These are phyloP conservation scores for Pontederia paniculata DNA, from an alignment of 176 grass and related monocot genomes.

Conservation along the genomic window DNA sequence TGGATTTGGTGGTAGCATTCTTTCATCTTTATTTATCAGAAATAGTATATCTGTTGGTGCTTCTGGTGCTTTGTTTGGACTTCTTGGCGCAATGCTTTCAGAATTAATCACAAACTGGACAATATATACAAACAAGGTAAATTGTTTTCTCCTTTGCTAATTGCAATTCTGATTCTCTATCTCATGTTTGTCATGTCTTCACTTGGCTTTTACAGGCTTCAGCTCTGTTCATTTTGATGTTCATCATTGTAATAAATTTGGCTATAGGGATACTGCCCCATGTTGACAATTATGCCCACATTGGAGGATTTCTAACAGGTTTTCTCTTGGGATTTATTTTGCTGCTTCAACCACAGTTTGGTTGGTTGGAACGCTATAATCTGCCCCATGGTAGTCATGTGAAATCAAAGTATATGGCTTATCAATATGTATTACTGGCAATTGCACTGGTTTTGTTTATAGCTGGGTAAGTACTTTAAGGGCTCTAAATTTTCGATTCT, in stretches of 20 bases:
- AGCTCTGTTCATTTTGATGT: neutral
- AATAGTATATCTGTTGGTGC: constrained; percentile 86
- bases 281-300: constrained; percentile 1
- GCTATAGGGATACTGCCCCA: neutral
- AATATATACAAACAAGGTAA: constrained; percentile 90
- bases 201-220: neutral
- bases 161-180: too few species aligned
- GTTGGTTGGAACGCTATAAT: constrained; percentile 1
- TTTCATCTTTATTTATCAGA: constrained; percentile 74
- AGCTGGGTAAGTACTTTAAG: neutral
- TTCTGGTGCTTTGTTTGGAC: constrained; percentile 81
- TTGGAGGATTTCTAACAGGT: constrained; percentile 7
- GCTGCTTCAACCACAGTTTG: constrained; percentile 2
- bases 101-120: constrained; percentile 97
- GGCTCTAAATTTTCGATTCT: neutral
- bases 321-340: constrained; percentile 6
- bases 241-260: constrained; percentile 7
- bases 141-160: neutral
- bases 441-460: constrained; percentile 1
- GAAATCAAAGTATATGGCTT: constrained; percentile 3
- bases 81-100: constrained; percentile 89
- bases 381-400: constrained; percentile 3
- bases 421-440: neutral
- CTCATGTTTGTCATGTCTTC: too few species aligned
- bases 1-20: constrained; percentile 64